Percentiles rank a stretch among this genome's conserved stretches.
Conservation (phyloP, 2,329 filamentous ascomycete species). For the Alternaria arbusti region DNA sequence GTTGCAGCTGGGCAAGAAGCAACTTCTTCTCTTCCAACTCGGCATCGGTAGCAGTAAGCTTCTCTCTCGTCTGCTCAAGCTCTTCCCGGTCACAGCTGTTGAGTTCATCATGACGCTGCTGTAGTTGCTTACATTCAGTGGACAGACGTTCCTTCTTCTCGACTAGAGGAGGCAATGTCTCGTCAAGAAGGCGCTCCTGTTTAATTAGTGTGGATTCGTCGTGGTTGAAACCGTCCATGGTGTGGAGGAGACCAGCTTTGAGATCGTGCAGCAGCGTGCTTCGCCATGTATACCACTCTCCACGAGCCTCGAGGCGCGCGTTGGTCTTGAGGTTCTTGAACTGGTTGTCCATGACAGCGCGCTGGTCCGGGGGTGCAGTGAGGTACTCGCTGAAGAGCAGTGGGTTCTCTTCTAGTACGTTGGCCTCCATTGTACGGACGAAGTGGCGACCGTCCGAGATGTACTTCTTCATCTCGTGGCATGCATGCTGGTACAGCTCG, state of each 20-base stretch:
- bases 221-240: slow-evolving; percentile 74
- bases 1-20: slow-evolving; percentile 70
- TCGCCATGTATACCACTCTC: slow-evolving; percentile 98
- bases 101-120: slow-evolving; percentile 74
- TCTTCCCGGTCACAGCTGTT: slow-evolving; percentile 82
- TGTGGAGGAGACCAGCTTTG: slow-evolving; percentile 78
- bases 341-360: slow-evolving; percentile 89
- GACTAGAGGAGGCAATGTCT: slow-evolving; percentile 69
- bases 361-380: slow-evolving; percentile 81
- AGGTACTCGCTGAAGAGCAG: slow-evolving; percentile 91
- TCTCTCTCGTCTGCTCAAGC: slow-evolving; percentile 73
- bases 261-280: slow-evolving; percentile 85
- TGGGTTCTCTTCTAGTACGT: slow-evolving; percentile 89
- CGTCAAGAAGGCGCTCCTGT: slow-evolving; percentile 72
- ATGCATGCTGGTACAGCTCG: slow-evolving; percentile 93
- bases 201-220: slow-evolving; percentile 72
- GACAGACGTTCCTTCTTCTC: slow-evolving; percentile 68
- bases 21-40: slow-evolving; percentile 74
- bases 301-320: slow-evolving; percentile 87
- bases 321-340: slow-evolving; percentile 98
- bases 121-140: slow-evolving; percentile 69
- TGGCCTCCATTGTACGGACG: slow-evolving; percentile 86
- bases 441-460: slow-evolving; percentile 91
- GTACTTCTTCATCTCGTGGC: slow-evolving; percentile 94
- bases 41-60: slow-evolving; percentile 68